A percentile compares a stretch with the other conserved stretches of the same genome.
Evolutionary conservation across 805 yeast genomes (phyloP).

Genomic region (Kazachstania africana): DNA sequence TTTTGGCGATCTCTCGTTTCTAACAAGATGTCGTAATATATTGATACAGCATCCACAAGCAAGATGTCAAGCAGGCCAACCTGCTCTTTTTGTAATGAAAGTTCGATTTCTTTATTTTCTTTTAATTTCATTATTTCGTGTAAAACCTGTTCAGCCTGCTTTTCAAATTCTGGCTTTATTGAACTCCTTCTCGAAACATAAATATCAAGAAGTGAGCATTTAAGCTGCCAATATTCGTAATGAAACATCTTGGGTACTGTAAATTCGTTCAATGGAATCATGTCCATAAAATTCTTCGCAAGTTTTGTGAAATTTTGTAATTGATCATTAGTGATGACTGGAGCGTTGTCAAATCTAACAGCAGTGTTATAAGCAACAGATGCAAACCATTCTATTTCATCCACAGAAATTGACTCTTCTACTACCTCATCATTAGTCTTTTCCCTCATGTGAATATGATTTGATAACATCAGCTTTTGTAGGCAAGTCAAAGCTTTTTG

Average conservation of each 20-base stretch:
- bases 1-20: conserved; percentile 13
- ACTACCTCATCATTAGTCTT: not conserved
- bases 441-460: not conserved
- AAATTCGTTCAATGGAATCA: conserved; percentile 13
- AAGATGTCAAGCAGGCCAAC: conserved; percentile 10
- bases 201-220: conserved; percentile 6
- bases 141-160: not conserved
- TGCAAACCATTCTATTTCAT: conserved; percentile 33
- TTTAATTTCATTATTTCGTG: not conserved
- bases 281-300: conserved; percentile 9
- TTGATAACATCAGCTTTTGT: conserved; percentile 9
- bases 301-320: conserved; percentile 12
- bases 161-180: not conserved
- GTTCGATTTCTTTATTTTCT: conserved; percentile 1
- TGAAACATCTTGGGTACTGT: conserved; percentile 13
- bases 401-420: conserved; percentile 13
- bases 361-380: conserved; percentile 27
- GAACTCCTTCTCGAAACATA: too few relatives aligned
- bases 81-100: conserved; percentile 7
- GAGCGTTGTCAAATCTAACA: conserved; percentile 6
- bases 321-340: conserved; percentile 4
- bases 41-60: conserved; percentile 12
- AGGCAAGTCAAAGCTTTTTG: conserved; percentile 6
- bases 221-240: conserved; percentile 19
- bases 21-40: conserved; percentile 19